Evolutionary conservation across 129 eudicot genomes (phyloP), one percentile per base, ranked within the genome.

Genomic region (Apium graveolens): DNA sequence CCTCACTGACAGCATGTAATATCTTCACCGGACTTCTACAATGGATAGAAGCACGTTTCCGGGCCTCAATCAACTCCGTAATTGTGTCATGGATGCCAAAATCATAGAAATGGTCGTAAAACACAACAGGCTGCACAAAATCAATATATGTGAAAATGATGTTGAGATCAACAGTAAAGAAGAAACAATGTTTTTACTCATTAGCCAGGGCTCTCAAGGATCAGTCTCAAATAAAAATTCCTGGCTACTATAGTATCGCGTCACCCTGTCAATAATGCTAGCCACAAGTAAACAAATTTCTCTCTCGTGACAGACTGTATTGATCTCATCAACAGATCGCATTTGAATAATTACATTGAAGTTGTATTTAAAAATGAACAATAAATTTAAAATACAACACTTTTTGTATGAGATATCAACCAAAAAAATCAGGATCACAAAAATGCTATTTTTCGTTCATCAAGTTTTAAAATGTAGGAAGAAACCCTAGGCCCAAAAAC

Each of bases 101-200:
- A 80, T 88, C 92, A 37, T 88, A 88, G 73, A 88, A 88, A 53
- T 88, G 92, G 65, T 88, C 92, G 31, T 88, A 88, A 84, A 88
- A 88, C 72, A 88, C 78, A 62, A 84, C 86, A 70, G 92, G 92
- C 92, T 88, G 89, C 85, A 80, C 51, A 31, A 41, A 18, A 60
- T 16, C 80, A 75, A 42, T 39, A 32, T n/a, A 26, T 3, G 34
- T 60, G 10, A 39, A 11, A 12, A 42, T 2, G 6, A 37, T 72
- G 31, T 42, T 42, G 32, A 73, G 35, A 26, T 11, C 14, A 73
- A n/a, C n/a, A n/a, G n/a, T n/a, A n/a, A n/a, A n/a, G n/a, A n/a
- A n/a, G n/a, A n/a, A n/a, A n/a, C n/a, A n/a, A n/a, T n/a, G n/a
- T n/a, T n/a, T n/a, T n/a, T n/a, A n/a, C n/a, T n/a, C n/a, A n/a